Evolutionary conservation across 164 flowering plant species (phyloP), one percentile per base, ranked within the genome.

Genomic region (Cinnamomum micranthum): DNA sequence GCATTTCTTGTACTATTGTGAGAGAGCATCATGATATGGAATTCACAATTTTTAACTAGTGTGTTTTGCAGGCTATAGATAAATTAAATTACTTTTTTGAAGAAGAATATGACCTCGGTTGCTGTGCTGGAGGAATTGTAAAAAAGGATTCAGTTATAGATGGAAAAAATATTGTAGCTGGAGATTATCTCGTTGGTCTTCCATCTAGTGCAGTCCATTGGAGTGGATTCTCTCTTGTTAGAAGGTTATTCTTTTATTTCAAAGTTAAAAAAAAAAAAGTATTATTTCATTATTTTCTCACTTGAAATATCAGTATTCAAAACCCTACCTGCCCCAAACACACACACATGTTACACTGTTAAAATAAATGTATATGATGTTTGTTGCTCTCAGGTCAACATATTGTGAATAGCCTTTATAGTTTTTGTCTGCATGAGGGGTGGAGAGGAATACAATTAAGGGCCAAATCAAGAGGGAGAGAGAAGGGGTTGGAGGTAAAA

Each of bases 141-240:
- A 86, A 89, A 35, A 91, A 91, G 80, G 93, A 93, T 76, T 82
- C 91, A 2, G 95, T 93, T 17, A 91, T 95, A 80, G 87, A 95
- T 76, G 99, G 99, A 72, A 91, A 87, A 76, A 87, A 77, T 80
- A 91, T 95, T 79, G 84, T 77, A 69, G 85, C 86, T 65, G 98
- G 99, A 70, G 99, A 95, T 86, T 85, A 91, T 58, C 88, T 95
- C 71, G 88, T 95, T 74, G 98, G 99, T 55, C 85, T 95, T 73
- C 95, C 98, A 67, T 95, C 99, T 9, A 92, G 97, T 78, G 98
- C 98, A 25, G 99, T 93, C 47, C 99, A 95, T 86, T 95, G 97
- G 47, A 95, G 93, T 86, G 98, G 99, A 11, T 95, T 95, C 79
- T 95, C 99, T 75, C 97, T 95, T 65, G 97, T 93, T 50, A 87